Evolutionary conservation across 208 protist genomes (phyloP).

Genomic region (Trypanosoma grayi): DNA sequence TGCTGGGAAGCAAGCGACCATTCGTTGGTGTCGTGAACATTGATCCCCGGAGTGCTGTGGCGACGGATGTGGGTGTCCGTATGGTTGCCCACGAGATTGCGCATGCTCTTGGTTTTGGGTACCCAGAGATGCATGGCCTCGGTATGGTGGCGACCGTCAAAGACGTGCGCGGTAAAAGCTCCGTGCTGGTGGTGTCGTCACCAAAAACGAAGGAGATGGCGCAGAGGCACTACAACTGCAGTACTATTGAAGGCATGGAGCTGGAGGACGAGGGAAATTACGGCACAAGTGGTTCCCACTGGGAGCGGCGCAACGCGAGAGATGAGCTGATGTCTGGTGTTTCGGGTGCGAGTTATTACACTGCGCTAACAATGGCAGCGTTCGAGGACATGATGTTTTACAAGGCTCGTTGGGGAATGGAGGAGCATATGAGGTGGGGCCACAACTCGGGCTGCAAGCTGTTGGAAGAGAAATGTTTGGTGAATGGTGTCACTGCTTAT

Average conservation of each 20-base stretch:
- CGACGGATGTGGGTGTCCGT: not conserved
- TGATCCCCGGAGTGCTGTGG: slow-evolving; percentile 4
- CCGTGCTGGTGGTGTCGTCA: not conserved
- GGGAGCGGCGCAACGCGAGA: slow-evolving; percentile 31
- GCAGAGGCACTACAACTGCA: not conserved
- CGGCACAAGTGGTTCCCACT: slow-evolving; percentile 29
- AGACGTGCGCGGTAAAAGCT: not conserved
- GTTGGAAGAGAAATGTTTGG: slow-evolving; percentile 24
- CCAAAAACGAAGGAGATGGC: not conserved
- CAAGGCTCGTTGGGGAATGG: slow-evolving; percentile 24
- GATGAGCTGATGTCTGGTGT: slow-evolving; percentile 33
- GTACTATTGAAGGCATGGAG: slow-evolving; percentile 29
- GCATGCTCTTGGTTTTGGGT: too few relatives aligned
- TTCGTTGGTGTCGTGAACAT: slow-evolving; percentile 54
- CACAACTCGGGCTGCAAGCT: slow-evolving; percentile 26
- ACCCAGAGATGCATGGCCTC: not conserved
- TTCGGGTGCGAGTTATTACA: slow-evolving; percentile 22
- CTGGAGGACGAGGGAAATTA: slow-evolving; percentile 28
- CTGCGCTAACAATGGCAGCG: slow-evolving; percentile 29
- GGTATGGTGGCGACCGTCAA: not conserved
- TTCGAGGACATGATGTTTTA: slow-evolving; percentile 40
- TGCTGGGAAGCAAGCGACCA: slow-evolving; percentile 17
- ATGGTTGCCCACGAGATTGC: not conserved
- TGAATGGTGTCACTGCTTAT: slow-evolving; percentile 16
- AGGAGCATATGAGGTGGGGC: slow-evolving; percentile 32